A percentile compares a stretch with the other conserved stretches of the same genome.
These are phyloP conservation scores for Oryza coarctata DNA, from an alignment of 176 grass and related monocot genomes.

Conservation along the genomic window DNA sequence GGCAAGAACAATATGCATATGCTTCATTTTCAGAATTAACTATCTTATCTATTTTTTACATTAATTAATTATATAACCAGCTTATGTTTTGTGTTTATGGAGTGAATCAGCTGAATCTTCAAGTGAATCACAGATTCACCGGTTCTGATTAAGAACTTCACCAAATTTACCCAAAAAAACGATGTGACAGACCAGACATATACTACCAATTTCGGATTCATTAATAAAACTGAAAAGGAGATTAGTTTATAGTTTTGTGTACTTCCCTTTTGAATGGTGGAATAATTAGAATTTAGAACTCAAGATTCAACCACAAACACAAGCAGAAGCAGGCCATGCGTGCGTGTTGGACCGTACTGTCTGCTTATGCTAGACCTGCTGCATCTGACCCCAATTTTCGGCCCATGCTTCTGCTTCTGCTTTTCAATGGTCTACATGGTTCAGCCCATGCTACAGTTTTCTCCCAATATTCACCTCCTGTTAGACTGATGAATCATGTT, in stretches of 20 bases:
- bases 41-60: background rate
- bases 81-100: background rate
- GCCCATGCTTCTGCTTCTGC: no score
- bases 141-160: background rate
- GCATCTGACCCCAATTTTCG: slow-evolving; percentile 32
- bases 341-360: background rate
- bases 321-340: background rate
- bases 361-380: background rate
- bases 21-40: background rate
- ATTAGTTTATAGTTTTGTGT: background rate
- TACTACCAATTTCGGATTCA: background rate
- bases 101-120: no score
- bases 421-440: no score
- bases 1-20: background rate
- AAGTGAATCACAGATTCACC: background rate
- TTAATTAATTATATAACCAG: background rate
- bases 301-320: background rate
- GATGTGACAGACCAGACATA: background rate
- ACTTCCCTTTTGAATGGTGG: background rate
- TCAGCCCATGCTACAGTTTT: no score
- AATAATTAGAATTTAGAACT: background rate
- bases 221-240: background rate
- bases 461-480: no score
- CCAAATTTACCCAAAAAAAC: background rate
- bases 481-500: no score